These are phyloP conservation scores for Colletotrichum ledebouriae DNA, from an alignment of 2,329 filamentous ascomycete species.

Conservation along the genomic window DNA sequence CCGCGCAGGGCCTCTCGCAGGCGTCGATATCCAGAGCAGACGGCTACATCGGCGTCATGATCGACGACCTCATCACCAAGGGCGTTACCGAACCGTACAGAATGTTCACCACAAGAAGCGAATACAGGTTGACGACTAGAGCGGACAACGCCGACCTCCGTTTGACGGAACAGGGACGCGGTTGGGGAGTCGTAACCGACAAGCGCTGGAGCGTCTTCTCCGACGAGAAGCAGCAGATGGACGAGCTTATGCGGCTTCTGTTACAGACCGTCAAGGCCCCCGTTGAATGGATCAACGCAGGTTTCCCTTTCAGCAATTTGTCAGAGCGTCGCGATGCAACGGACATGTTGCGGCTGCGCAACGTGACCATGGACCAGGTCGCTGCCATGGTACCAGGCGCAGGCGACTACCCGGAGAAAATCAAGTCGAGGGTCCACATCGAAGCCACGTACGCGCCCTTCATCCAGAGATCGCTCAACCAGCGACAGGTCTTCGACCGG, in stretches of 20 bases:
- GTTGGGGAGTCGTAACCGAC: conserved; percentile 84
- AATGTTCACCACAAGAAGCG: conserved; percentile 97
- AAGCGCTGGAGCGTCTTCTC: conserved; percentile 79
- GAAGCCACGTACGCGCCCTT: conserved; percentile 92
- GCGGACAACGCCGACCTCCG: conserved; percentile 94
- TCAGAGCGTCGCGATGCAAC: conserved; percentile 75
- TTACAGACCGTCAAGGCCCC: conserved; percentile 69
- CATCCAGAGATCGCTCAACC: conserved; percentile 77
- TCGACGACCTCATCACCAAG: conserved; percentile 96
- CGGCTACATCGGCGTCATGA: conserved; percentile 98
- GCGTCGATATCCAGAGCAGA: conserved; percentile 84
- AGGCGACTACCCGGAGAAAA: conserved; percentile 64
- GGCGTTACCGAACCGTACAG: conserved; percentile 97
- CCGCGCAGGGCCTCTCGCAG: conserved; percentile 73
- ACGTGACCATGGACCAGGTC: conserved; percentile 70
- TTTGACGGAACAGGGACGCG: conserved; percentile 82
- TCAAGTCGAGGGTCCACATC: conserved; percentile 80
- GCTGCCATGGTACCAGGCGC: conserved; percentile 69
- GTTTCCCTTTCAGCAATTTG: conserved; percentile 72
- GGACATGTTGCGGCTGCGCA: conserved; percentile 80
- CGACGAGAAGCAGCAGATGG: conserved; percentile 76
- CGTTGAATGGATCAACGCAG: conserved; percentile 75
- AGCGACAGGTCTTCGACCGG: conserved; percentile 75
- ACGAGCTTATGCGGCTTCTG: conserved; percentile 74
- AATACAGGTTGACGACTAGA: conserved; percentile 92